Percentiles rank a stretch among this genome's conserved stretches.
These are phyloP conservation scores for Lachnellula arida DNA, from an alignment of 2,329 filamentous ascomycete species.

Conservation along the genomic window DNA sequence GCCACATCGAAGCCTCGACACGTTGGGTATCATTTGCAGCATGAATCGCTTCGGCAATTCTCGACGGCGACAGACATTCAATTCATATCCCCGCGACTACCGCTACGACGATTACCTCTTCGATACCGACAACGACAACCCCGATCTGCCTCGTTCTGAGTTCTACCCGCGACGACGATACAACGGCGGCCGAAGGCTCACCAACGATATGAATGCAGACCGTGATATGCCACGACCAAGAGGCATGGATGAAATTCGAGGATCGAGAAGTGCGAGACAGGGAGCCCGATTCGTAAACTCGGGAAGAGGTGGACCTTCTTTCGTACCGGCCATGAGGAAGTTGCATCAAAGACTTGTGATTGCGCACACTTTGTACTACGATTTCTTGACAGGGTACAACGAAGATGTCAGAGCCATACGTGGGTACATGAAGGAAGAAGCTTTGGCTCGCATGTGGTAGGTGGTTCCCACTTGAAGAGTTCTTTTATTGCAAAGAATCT, in stretches of 20 bases:
- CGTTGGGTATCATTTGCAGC: background rate
- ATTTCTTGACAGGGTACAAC: background rate
- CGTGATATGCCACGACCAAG: background rate
- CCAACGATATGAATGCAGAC: background rate
- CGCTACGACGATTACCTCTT: background rate
- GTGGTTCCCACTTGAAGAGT: too few relatives aligned
- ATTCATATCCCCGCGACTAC: background rate
- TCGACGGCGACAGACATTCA: background rate
- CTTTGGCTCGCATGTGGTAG: background rate
- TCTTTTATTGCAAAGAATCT: too few relatives aligned
- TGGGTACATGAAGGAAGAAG: background rate
- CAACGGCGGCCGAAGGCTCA: background rate
- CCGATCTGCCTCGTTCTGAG: background rate
- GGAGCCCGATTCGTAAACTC: background rate
- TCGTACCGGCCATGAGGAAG: background rate
- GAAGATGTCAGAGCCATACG: background rate
- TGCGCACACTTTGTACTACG: background rate
- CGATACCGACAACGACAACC: background rate
- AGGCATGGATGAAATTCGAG: background rate
- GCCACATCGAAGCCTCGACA: background rate
- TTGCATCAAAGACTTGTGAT: background rate
- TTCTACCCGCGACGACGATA: background rate
- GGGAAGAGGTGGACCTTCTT: background rate
- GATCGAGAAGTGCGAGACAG: background rate
- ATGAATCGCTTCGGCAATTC: background rate